These are phyloP conservation scores for Aegilops longissima DNA, from an alignment of 176 grass and related monocot species.

Conservation along the genomic window DNA sequence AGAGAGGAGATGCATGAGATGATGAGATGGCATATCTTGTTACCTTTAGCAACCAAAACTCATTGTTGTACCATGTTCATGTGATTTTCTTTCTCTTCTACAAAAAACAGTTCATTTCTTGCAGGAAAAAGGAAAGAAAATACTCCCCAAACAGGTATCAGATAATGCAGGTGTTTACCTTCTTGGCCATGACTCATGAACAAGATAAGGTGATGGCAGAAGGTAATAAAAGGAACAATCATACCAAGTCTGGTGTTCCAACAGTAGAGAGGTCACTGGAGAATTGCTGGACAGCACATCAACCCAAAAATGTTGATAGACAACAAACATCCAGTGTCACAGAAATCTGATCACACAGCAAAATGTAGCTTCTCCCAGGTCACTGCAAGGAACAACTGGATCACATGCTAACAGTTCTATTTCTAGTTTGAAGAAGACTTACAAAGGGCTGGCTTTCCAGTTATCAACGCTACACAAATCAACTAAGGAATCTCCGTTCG, in stretches of 20 bases:
- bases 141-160: background rate
- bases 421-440: constrained; percentile 11
- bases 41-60: background rate
- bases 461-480: constrained; percentile 26
- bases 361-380: background rate
- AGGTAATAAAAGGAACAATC: background rate
- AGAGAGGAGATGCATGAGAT: background rate
- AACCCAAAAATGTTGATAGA: background rate
- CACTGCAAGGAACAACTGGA: background rate
- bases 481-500: constrained; percentile 30
- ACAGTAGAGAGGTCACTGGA: background rate
- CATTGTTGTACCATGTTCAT: background rate
- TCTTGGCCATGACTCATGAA: background rate
- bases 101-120: background rate
- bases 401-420: background rate
- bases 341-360: background rate
- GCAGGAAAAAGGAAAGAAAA: background rate
- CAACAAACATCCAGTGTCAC: background rate
- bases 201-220: background rate
- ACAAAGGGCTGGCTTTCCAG: constrained; percentile 7
- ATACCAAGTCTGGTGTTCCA: background rate
- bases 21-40: background rate
- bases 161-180: background rate
- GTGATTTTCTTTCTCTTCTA: background rate
- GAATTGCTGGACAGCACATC: background rate